These are phyloP conservation scores for Sordariomycetes sp. DNA, from an alignment of 2,329 filamentous ascomycete species.

Conservation along the genomic window DNA sequence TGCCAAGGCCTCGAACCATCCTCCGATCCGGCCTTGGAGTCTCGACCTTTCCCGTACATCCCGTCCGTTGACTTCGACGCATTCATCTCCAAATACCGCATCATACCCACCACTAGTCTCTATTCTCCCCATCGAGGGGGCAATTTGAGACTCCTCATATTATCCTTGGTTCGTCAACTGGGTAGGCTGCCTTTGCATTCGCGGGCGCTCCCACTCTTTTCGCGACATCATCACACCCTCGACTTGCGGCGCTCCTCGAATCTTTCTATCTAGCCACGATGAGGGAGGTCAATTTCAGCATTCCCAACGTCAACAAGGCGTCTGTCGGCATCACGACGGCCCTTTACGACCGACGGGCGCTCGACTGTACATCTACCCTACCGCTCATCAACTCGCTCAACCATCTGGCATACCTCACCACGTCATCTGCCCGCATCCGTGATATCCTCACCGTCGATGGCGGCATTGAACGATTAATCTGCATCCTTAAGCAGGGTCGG, in stretches of 20 bases:
- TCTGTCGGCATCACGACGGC: slow-evolving; percentile 97
- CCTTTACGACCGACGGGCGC: slow-evolving; percentile 89
- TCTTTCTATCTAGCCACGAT: slow-evolving; percentile 43
- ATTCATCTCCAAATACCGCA: slow-evolving; percentile 1
- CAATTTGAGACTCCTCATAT: not conserved
- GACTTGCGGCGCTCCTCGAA: not conserved
- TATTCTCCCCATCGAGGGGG: slow-evolving; percentile 3
- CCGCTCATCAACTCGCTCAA: slow-evolving; percentile 98
- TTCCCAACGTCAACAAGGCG: slow-evolving; percentile 98
- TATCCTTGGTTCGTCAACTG: not conserved
- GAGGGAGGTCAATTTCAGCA: slow-evolving; percentile 99
- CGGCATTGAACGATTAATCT: slow-evolving; percentile 89
- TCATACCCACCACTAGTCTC: slow-evolving; percentile 1
- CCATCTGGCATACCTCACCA: slow-evolving; percentile 95
- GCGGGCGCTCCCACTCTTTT: not conserved
- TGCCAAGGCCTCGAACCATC: not conserved
- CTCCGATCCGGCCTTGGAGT: not conserved
- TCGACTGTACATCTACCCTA: slow-evolving; percentile 95
- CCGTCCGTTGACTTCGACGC: not conserved
- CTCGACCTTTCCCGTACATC: not conserved
- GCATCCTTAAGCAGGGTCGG: slow-evolving; percentile 92
- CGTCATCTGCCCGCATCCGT: slow-evolving; percentile 90
- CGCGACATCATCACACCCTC: not conserved
- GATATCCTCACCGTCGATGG: slow-evolving; percentile 98
- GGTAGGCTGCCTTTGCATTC: not conserved